Base-by-base conservation (phyloP, 768 basidiomycete genomes). In the Psilocybe tampanensis region DNA sequence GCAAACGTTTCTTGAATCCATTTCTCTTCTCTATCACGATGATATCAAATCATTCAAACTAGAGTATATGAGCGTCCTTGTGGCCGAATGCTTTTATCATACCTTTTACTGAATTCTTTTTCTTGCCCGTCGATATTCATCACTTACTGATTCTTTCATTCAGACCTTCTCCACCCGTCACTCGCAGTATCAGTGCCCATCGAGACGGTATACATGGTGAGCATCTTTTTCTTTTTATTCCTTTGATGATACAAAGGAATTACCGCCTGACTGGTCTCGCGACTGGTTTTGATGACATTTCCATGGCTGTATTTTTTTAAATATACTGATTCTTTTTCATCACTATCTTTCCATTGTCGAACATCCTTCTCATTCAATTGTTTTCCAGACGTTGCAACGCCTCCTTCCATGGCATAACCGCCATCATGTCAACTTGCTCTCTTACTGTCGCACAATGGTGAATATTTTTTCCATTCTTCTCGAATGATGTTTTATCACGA, bases 31-130 rank as follows among this genome's bases (percentile, higher is more conserved):
- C 44, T 47, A 44, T 44, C 49, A 44, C 66, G 86, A 89, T 87
- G 88, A 90, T 76, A 60, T 73, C 68, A 78, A 74, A 76, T 66
- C 72, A 81, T 72, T 89, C 89, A 92, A 92, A 92, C 90, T 92
- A 92, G 89, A 92, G 89, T 92, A 86, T 91, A 80, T 92, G 90
- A 92, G 90, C 73, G 85, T 79, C 72, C 58, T 60, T 60, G 64
- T 29, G 72, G 81, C 83, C 75, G 87, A 65, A 86, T 91, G 90
- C 82, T 90, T 86, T 87, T 59, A 80, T 59, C 70, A 65, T 80
- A 76, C 78, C 81, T 82, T 62, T 72, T 78, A 79, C 88, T 89
- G 88, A 90, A 69, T 57, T 64, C 54, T 24, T 52, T 8, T 52
- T 17, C 15, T 56, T 34, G 55, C 34, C 17, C 18, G n/a, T 41